Percentiles rank a stretch among this genome's conserved stretches.
These are phyloP conservation scores for Chrysoporthe cubensis DNA, from an alignment of 2,329 filamentous ascomycete genomes.

Conservation along the genomic window DNA sequence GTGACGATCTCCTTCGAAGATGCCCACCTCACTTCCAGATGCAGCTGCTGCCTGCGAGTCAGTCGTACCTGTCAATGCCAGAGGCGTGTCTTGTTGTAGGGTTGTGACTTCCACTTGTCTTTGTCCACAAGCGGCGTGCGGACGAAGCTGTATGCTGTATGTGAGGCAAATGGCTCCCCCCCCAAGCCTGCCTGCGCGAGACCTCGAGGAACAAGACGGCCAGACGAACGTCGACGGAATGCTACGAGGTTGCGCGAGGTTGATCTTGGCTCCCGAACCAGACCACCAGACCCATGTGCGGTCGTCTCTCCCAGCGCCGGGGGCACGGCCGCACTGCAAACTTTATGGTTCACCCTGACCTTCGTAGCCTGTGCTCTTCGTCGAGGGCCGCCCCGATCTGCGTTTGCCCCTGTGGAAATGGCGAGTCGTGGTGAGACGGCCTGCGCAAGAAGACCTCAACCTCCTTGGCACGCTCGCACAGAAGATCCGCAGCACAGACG, in stretches of 20 bases:
- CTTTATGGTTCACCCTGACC: too few species aligned
- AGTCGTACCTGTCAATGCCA: neutral
- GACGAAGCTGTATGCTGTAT: neutral
- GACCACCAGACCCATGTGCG: neutral
- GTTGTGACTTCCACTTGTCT: neutral
- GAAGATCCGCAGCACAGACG: neutral
- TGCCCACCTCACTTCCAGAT: neutral
- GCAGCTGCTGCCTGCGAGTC: neutral
- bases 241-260: neutral
- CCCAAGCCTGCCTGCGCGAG: neutral
- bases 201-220: neutral
- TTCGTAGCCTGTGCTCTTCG: neutral
- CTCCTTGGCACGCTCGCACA: neutral
- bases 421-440: too few species aligned
- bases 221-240: neutral
- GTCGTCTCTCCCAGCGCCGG: neutral
- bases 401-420: neutral
- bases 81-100: neutral
- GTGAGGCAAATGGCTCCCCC: neutral
- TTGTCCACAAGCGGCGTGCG: neutral
- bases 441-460: neutral
- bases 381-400: neutral
- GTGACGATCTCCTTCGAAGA: neutral
- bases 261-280: neutral
- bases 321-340: neutral